Conservation (phyloP, 2,329 filamentous ascomycete species). For the Alternaria rosae region DNA sequence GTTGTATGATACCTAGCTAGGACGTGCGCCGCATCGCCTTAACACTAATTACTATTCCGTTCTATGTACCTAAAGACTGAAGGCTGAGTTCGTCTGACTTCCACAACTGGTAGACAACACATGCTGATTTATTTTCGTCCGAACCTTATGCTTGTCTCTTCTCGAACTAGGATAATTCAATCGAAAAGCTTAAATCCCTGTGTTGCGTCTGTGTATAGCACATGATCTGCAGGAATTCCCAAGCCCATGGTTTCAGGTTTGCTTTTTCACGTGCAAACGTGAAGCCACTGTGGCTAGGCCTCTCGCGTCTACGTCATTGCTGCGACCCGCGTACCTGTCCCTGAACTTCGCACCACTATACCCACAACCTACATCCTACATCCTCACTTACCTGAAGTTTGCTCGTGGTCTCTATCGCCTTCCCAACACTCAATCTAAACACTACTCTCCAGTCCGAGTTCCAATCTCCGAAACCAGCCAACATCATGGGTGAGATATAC, state of each 20-base stretch:
- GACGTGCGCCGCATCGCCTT: conserved; percentile 7
- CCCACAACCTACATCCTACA: background rate
- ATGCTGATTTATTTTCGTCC: too few species aligned
- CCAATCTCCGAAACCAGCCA: background rate
- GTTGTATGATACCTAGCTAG: conserved; percentile 17
- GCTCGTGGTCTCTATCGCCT: background rate
- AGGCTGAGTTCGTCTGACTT: background rate
- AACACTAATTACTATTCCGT: conserved; percentile 9
- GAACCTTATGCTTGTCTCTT: too few species aligned
- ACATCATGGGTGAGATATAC: conserved; percentile 31
- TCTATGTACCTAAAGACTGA: background rate
- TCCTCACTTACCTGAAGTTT: background rate
- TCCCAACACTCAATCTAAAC: background rate
- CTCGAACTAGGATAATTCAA: too few species aligned
- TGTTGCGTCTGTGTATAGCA: background rate
- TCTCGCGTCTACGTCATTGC: conserved; percentile 27
- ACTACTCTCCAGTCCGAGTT: background rate
- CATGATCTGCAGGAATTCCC: background rate
- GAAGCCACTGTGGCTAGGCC: conserved; percentile 24
- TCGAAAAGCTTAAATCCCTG: background rate
- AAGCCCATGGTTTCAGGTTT: background rate
- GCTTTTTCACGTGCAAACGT: conserved; percentile 17
- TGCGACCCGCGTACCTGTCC: conserved; percentile 12
- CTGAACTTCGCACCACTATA: background rate
- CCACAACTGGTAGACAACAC: too few species aligned